Conservation (phyloP, 108 stramenopile species). For the Cyclotella kingstonii region DNA sequence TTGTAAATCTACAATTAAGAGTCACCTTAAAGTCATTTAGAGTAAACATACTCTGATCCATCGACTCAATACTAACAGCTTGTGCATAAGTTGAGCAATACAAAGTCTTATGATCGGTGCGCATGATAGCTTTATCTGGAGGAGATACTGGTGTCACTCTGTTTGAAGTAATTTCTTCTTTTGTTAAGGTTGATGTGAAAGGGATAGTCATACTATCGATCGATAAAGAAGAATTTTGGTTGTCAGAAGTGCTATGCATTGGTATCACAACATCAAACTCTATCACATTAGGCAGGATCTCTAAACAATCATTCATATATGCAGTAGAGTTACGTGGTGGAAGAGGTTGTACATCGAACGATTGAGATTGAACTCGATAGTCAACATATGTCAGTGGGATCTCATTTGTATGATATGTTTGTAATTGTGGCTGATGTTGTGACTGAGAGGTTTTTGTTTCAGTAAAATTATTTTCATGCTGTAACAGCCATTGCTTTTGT, state of each 20-base stretch:
- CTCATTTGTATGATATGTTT: slow-evolving; percentile 16
- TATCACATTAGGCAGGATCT: slow-evolving; percentile 30
- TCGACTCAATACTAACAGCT: slow-evolving; percentile 11
- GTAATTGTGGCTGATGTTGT: slow-evolving; percentile 20
- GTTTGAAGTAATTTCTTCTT: background rate
- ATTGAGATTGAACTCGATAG: slow-evolving; percentile 15
- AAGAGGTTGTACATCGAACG: background rate
- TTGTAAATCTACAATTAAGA: background rate
- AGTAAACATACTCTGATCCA: slow-evolving; percentile 14
- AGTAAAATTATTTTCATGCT: background rate
- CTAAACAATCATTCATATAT: slow-evolving; percentile 19
- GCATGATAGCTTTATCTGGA: slow-evolving; percentile 8
- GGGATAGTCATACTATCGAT: slow-evolving; percentile 3
- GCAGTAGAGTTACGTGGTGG: slow-evolving; percentile 4
- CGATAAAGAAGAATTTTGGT: background rate
- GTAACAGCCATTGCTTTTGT: background rate
- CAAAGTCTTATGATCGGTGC: slow-evolving; percentile 22
- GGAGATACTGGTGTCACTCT: slow-evolving; percentile 21
- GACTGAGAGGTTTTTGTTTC: background rate
- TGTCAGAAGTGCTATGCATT: slow-evolving; percentile 13
- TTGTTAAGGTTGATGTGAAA: background rate
- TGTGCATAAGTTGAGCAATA: slow-evolving; percentile 27
- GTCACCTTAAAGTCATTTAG: slow-evolving; percentile 13
- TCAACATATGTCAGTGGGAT: slow-evolving; percentile 9
- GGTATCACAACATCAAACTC: slow-evolving; percentile 48